Conservation (phyloP, 176 grass and related monocot genomes). For the Saccharum spontaneum region DNA sequence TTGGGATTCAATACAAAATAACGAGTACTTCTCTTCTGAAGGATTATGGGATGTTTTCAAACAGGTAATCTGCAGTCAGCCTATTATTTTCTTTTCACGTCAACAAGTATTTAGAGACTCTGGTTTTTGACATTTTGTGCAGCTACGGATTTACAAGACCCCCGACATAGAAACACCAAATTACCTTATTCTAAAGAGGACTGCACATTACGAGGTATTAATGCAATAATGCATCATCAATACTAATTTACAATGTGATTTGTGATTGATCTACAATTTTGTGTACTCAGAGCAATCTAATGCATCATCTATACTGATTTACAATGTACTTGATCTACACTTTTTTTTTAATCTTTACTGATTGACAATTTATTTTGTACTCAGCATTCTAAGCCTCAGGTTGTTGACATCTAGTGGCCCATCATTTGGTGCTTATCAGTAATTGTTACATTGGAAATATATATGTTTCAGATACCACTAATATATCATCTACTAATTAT, state of each 20-base stretch:
- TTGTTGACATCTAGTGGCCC: neutral
- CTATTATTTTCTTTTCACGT: slow-evolving; percentile 5
- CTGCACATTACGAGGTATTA: slow-evolving; percentile 80
- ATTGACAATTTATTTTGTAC: neutral
- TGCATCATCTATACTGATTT: neutral
- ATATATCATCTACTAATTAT: neutral
- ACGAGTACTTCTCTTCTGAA: slow-evolving; percentile 84
- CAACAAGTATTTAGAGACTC: slow-evolving; percentile 15
- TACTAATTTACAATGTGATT: neutral
- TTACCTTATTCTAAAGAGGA: slow-evolving; percentile 79
- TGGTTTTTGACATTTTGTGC: slow-evolving; percentile 35
- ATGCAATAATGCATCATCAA: neutral
- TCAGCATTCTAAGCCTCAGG: neutral
- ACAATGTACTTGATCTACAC: neutral
- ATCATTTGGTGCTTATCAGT: neutral
- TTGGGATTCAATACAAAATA: slow-evolving; percentile 90
- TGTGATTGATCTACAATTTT: neutral
- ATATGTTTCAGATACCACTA: slow-evolving; percentile 1
- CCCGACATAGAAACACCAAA: slow-evolving; percentile 89
- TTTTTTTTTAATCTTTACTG: neutral
- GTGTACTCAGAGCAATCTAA: neutral
- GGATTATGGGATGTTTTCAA: slow-evolving; percentile 73
- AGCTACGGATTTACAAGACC: slow-evolving; percentile 89
- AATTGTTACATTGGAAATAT: neutral
- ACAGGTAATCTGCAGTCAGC: slow-evolving; percentile 54